A percentile compares a stretch with the other conserved stretches of the same genome.
Evolutionary conservation across 805 yeast genomes (phyloP).

Genomic region (Saccharomycopsis guyanensis): DNA sequence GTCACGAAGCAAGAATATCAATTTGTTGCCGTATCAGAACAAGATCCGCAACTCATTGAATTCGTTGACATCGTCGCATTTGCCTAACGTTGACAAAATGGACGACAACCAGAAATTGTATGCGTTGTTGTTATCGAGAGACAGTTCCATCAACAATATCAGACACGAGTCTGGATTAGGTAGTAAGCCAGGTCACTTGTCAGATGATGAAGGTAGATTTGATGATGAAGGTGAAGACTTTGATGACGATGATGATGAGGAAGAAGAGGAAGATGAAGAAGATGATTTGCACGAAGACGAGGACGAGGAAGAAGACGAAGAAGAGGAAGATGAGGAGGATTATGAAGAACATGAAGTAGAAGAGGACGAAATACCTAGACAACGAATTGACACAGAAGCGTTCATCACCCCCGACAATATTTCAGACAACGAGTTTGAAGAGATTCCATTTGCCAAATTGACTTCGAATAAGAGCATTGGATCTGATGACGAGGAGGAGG

Average conservation of each 20-base stretch:
- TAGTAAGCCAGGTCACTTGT: constrained; percentile 13
- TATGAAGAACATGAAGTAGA: constrained; percentile 3
- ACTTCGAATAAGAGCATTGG: background rate
- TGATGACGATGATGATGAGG: constrained; percentile 7
- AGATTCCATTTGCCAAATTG: constrained; percentile 10
- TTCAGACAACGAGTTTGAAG: constrained; percentile 13
- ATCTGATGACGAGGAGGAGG: constrained; percentile 4
- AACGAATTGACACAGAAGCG: constrained; percentile 4
- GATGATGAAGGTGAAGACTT: constrained; percentile 12
- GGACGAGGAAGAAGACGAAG: constrained; percentile 9
- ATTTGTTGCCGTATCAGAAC: constrained; percentile 18
- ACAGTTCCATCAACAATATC: constrained; percentile 12
- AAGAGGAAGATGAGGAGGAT: constrained; percentile 2
- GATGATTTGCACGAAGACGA: constrained; percentile 1
- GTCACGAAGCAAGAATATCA: constrained; percentile 17
- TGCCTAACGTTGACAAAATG: constrained; percentile 12
- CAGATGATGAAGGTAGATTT: constrained; percentile 20
- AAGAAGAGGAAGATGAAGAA: constrained; percentile 4
- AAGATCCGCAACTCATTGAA: constrained; percentile 13
- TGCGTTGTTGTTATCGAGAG: constrained; percentile 14
- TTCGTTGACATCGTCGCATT: constrained; percentile 12
- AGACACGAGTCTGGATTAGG: constrained; percentile 10
- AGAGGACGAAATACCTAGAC: constrained; percentile 7
- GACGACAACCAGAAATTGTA: constrained; percentile 17
- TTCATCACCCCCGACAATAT: constrained; percentile 13